Conservation (phyloP, 2,329 filamentous ascomycete genomes). For the Fonsecaea erecta region DNA sequence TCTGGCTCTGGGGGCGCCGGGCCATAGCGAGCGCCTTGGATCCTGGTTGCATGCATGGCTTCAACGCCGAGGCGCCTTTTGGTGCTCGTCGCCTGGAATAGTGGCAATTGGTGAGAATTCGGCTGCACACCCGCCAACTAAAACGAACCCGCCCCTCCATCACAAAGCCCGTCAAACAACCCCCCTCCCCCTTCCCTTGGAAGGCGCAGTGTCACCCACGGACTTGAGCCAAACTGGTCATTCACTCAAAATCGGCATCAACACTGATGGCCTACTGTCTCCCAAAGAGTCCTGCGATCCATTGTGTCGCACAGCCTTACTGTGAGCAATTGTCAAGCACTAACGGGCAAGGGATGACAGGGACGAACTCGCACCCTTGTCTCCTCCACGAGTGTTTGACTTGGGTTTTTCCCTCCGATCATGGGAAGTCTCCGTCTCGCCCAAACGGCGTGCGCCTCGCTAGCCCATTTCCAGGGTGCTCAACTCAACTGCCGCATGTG, state of each 20-base stretch:
- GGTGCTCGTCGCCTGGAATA: background rate
- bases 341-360: background rate
- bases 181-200: background rate
- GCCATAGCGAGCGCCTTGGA: constrained; percentile 13
- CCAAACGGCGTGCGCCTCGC: constrained; percentile 8
- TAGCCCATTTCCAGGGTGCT: constrained; percentile 13
- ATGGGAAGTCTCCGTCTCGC: constrained; percentile 8
- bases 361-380: background rate
- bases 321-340: background rate
- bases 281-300: background rate
- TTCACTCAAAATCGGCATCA: background rate
- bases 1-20: background rate
- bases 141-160: background rate
- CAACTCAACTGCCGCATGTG: constrained; percentile 12
- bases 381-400: background rate
- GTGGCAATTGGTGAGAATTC: constrained; percentile 3
- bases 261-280: background rate
- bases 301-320: background rate
- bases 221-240: background rate
- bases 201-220: background rate
- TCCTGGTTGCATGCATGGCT: constrained; percentile 18
- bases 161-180: background rate
- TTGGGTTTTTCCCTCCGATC: background rate
- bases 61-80: background rate
- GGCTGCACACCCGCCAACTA: background rate